Base-by-base conservation (phyloP, 176 grass and related monocot genomes). In the Aechmea fasciata region DNA sequence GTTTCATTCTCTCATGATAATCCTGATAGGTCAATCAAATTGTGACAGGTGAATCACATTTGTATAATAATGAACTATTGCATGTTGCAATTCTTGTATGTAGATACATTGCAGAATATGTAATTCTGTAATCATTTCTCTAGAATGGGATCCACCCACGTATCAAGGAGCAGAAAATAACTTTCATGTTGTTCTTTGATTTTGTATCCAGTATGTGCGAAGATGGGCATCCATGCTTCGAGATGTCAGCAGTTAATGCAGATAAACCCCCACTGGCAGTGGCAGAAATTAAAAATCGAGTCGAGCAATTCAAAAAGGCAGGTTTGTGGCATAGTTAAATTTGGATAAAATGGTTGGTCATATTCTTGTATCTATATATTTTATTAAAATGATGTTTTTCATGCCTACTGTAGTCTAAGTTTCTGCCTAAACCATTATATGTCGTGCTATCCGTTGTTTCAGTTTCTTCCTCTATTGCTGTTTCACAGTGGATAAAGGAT, bases 221-320 rank as follows among this genome's bases (percentile, higher is more conserved):
- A 75, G 85, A 85, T 77, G 94, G 69, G 64, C 69, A 87, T 74
- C 79, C 81, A 25, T 97, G 83, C 82, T 97, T 97, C 76, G 94
- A 97, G 82, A 90, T 97, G 83, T 88, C 94, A 92, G 94, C 86
- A 57, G 68, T 97, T 51, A 90, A 97, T 85, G 86, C 94, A 7
- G 80, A 97, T 64, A 97, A 97, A 77, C 94, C 89, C 28, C 79
- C 89, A 79, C 70, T 97, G 65, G 75, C 86, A 77, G 67, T 90
- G 26, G 29, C 72, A 83, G 89, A 97, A 87, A 92, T 97, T 57
- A 92, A 92, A 71, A 70, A 49, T 3, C 76, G 89, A 10, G 84
- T 97, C 49, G 86, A 90, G 65, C 94, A 97, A 83, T 97, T 97
- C 72, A 85, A 74, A 83, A 87, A 75, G 77, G 82, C 84, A 85